Evolutionary conservation across 768 basidiomycete genomes (phyloP), one percentile per base, ranked within the genome.

Genomic region (Grammothele lineata): DNA sequence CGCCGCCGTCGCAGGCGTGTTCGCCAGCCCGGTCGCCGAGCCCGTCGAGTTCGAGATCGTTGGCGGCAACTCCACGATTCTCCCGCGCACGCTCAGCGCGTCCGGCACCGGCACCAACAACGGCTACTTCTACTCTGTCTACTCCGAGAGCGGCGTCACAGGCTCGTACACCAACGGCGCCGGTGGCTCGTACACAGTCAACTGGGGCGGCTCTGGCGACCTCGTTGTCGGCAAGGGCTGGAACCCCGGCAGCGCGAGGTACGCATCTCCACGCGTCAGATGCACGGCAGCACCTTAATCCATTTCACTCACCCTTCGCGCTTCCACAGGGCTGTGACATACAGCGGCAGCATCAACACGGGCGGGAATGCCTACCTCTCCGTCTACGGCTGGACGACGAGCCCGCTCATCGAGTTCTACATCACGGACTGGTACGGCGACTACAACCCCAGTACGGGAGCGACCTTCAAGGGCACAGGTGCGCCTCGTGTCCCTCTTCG

Each of bases 391-490:
- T 75, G 73, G 73, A 71, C 70, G 5, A 62, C 61, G n/a, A 67
- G 57, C 59, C 69, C 72, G 1, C 70, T 74, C 55, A 59, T 74
- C 55, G 73, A 76, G 50, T 76, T 74, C 65, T 74, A 73, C 65
- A 66, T 76, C 53, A 55, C 66, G 44, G 74, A 76, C 39, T 63
- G 60, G 17, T 73, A 58, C 54, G 72, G 71, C 34, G 56, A 56
- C 37, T 71, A 68, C 60, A 69, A 75, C 60, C 74, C 72, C 27
- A 30, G 27, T 14, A 30, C 27, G 27, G 27, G 27, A 7, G 27
- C 27, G 27, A 30, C 27, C 27, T 30, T 7, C 27, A 30, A 30
- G 27, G 27, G 27, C 27, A 30, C 27, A 7, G 27, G 27, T 30
- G 27, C 27, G 27, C 14, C 27, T 14, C 27, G 27, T 30, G 27